phyloP scores from a whole-genome alignment of 345 rosid species.

The Bruguiera parviflora region DNA sequence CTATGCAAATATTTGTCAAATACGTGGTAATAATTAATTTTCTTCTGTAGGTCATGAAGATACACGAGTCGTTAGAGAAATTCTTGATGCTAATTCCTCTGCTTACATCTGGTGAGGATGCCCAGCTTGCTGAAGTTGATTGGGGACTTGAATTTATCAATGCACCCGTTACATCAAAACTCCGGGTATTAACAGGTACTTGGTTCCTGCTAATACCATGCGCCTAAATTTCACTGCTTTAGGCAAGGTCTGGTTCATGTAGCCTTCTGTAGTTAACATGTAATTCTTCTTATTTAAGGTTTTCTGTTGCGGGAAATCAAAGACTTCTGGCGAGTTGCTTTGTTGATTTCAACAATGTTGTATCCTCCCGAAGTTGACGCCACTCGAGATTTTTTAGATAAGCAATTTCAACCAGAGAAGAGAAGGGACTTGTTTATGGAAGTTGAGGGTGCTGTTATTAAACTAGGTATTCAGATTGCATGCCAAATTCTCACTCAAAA shows the following conservation, averaged over 20 bases:
- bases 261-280: not conserved
- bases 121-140: conserved; percentile 41
- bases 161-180: conserved; percentile 43
- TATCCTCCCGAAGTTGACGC: conserved; percentile 38
- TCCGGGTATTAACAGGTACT: conserved; percentile 67
- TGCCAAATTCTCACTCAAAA: no score
- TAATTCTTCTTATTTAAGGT: conserved; percentile 42
- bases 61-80: conserved; percentile 53
- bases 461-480: conserved; percentile 44
- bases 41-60: conserved; percentile 56
- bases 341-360: conserved; percentile 56
- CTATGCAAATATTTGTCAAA: conserved; percentile 8
- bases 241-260: not conserved
- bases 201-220: conserved; percentile 10
- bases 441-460: conserved; percentile 47
- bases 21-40: not conserved
- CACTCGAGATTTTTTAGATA: conserved; percentile 29
- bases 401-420: conserved; percentile 46
- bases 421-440: conserved; percentile 46
- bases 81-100: conserved; percentile 57
- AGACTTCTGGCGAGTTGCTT: conserved; percentile 78
- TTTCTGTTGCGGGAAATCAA: conserved; percentile 72
- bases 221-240: not conserved
- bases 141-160: conserved; percentile 47
- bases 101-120: conserved; percentile 42